Base-by-base conservation (phyloP, 371 early-diverging fungal species). In the Lichtheimia corymbifera region DNA sequence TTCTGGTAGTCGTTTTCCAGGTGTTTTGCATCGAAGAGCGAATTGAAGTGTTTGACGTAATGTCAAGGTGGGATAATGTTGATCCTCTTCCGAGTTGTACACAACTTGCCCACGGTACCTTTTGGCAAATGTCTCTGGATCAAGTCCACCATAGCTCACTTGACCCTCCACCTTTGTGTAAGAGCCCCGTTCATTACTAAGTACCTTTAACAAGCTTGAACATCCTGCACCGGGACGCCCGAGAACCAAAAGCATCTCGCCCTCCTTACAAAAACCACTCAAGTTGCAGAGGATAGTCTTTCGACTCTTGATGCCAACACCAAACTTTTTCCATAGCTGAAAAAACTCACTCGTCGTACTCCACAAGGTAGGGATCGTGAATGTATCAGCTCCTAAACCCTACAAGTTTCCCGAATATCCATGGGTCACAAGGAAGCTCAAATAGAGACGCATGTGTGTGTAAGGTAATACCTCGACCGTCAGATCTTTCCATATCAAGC, bases 211-310 rank as follows among this genome's bases (percentile, higher is more conserved):
- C 17, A 90, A 60, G 17, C 85, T 83, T 1, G 88, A 86, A 61
- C 89, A 88, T 22, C 91, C 91, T 9, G 91, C 71, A 5, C 88
- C 91, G 3, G 91, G 91, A 1, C 86, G 79, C 3, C 91, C 91
- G 7, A 90, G 77, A 3, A 90, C 85, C 13, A 90, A 65, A 40
- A 90, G 65, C 89, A 90, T 88, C 64, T 90, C 89, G 6, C 89
- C 88, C 11, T 84, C 84, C 14, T 74, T 72, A 41, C 83, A 82
- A 53, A 79, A 85, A 11, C 91, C 91, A 27, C 77, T 80, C 53
- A 85, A 63, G 15, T 78, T 66, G 52, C 82, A 70, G 5, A 88
- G 65, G 52, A 90, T 84, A 1, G 58, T 65, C 24, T 67, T 72
- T 30, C 58, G 66, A 17, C 50, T 69, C 5, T 60, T 61, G 1